Percentiles rank a stretch among this genome's conserved stretches.
These are phyloP conservation scores for Populus davidiana DNA, from an alignment of 345 rosid species.

Conservation along the genomic window DNA sequence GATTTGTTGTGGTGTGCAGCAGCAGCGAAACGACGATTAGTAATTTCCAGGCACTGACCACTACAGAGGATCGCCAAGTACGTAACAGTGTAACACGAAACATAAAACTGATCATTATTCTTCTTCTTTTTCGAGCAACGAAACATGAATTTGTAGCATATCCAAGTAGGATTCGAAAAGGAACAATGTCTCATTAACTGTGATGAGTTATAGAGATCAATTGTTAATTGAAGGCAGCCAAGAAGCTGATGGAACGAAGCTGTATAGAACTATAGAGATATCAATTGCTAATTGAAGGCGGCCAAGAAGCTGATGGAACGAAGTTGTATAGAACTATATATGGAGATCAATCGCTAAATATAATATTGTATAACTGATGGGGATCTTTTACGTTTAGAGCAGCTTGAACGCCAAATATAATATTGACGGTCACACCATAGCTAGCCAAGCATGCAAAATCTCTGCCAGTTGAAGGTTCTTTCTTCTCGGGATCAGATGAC, in stretches of 20 bases:
- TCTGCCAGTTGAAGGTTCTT: conserved; percentile 62
- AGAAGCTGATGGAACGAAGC: not conserved
- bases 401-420: conserved; percentile 70
- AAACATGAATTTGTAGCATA: too few species aligned
- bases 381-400: conserved; percentile 82
- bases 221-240: too few species aligned
- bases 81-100: not conserved
- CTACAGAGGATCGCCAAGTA: not conserved
- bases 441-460: conserved; percentile 81
- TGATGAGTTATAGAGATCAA: too few species aligned
- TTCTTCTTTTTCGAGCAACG: too few species aligned
- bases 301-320: too few species aligned
- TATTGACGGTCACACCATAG: conserved; percentile 68
- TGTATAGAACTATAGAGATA: not conserved
- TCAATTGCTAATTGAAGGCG: too few species aligned
- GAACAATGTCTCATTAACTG: too few species aligned
- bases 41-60: not conserved
- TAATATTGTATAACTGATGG: conserved; percentile 49
- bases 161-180: too few species aligned
- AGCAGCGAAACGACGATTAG: not conserved
- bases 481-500: conserved; percentile 69
- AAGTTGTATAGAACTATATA: not conserved
- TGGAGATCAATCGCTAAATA: conserved; percentile 42
- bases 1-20: too few species aligned
- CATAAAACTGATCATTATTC: not conserved